phyloP scores from a whole-genome alignment of 495 filamentous ascomycete genomes.

The Penicillium canariense region DNA sequence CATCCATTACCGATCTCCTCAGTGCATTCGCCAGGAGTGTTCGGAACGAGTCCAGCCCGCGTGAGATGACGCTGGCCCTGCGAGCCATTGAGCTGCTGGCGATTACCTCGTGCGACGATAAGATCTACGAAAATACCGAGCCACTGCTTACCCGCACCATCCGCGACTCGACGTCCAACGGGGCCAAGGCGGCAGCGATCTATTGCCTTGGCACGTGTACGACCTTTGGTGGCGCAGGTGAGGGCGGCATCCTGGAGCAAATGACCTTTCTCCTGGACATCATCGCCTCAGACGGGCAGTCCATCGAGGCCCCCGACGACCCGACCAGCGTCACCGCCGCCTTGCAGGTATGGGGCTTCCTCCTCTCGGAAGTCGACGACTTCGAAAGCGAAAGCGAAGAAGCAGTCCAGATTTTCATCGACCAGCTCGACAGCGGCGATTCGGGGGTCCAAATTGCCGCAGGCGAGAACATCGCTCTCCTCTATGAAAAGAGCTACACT shows the following conservation, averaged over 20 bases:
- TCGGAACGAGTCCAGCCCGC: constrained; percentile 65
- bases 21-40: constrained; percentile 70
- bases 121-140: constrained; percentile 63
- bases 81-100: constrained; percentile 71
- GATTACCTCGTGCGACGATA: constrained; percentile 69
- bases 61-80: constrained; percentile 72
- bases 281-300: constrained; percentile 76
- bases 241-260: constrained; percentile 66
- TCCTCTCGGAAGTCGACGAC: constrained; percentile 80
- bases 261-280: constrained; percentile 87
- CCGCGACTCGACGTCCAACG: constrained; percentile 62
- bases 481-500: constrained; percentile 81
- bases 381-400: constrained; percentile 69
- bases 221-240: constrained; percentile 75
- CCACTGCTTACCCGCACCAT: constrained; percentile 66
- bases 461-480: constrained; percentile 83
- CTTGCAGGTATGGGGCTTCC: constrained; percentile 82
- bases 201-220: constrained; percentile 69
- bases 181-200: constrained; percentile 71
- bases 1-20: constrained; percentile 62
- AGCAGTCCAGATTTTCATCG: constrained; percentile 81
- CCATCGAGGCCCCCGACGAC: constrained; percentile 71
- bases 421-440: constrained; percentile 80
- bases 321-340: constrained; percentile 77
- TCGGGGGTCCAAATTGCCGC: constrained; percentile 78